Evolutionary conservation across 2,329 filamentous ascomycete species (phyloP).

Genomic region (Metarhizium sp.): DNA sequence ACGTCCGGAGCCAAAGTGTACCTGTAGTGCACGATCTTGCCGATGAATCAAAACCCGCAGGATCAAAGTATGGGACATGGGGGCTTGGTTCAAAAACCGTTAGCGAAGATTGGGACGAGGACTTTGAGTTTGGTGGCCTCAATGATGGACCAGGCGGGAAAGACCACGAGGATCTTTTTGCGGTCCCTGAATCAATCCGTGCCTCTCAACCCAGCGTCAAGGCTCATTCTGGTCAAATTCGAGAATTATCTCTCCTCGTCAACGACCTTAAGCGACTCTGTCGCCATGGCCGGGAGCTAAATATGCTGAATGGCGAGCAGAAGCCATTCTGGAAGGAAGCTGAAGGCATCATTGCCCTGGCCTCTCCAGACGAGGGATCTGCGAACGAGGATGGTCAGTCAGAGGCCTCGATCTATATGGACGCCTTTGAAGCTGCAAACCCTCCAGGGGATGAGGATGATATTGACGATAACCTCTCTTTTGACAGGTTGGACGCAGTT

Average conservation of each 20-base stretch:
- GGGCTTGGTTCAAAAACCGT: slow-evolving; percentile 68
- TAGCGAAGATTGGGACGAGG: slow-evolving; percentile 84
- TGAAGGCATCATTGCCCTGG: slow-evolving; percentile 80
- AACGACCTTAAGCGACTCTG: slow-evolving; percentile 75
- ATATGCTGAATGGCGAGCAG: slow-evolving; percentile 51
- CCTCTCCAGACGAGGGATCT: slow-evolving; percentile 55
- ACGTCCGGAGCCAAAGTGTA: slow-evolving; percentile 74
- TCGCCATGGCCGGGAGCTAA: slow-evolving; percentile 57
- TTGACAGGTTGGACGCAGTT: slow-evolving; percentile 33
- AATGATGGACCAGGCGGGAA: slow-evolving; percentile 27
- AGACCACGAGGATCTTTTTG: slow-evolving; percentile 23
- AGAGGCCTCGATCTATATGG: slow-evolving; percentile 29
- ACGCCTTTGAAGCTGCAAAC: slow-evolving; percentile 30
- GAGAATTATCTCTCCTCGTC: slow-evolving; percentile 71
- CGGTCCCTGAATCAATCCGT: slow-evolving; percentile 65
- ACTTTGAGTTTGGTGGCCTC: slow-evolving; percentile 64
- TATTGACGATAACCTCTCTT: slow-evolving; percentile 30
- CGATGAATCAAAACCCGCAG: slow-evolving; percentile 45
- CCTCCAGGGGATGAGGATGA: slow-evolving; percentile 30
- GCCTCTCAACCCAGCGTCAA: slow-evolving; percentile 75
- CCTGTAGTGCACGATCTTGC: slow-evolving; percentile 58
- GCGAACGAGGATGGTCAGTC: slow-evolving; percentile 27
- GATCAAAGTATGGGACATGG: slow-evolving; percentile 72
- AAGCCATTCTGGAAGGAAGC: slow-evolving; percentile 67
- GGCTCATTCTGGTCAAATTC: slow-evolving; percentile 74